Evolutionary conservation across 768 basidiomycete genomes (phyloP), one percentile per base, ranked within the genome.

Genomic region (Collybiopsis confluens): DNA sequence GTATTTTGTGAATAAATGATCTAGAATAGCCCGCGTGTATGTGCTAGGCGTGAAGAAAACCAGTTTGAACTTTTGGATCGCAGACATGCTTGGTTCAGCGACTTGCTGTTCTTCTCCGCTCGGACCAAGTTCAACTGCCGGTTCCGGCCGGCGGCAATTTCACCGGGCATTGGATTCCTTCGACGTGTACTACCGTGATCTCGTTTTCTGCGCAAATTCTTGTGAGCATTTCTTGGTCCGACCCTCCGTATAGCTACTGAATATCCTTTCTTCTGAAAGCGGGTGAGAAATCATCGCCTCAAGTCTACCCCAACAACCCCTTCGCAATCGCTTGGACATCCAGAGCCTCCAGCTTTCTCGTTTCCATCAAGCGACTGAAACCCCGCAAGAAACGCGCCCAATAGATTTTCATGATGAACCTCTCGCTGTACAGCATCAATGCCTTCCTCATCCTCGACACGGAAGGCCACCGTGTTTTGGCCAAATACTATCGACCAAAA

Each of bases 391-490:
- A n/a, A n/a, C n/a, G 13, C 30, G 30, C 13, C 30, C 6, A 33
- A 33, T 33, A 33, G 13, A 33, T 13, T n/a, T n/a, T n/a, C 44
- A 28, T 27, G 28, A 78, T 85, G 85, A 97, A 96, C 66, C 74
- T 97, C 47, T 86, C 93, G 7, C 77, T 99, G 42, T 95, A 98
- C 74, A 86, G 86, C 62, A 75, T 95, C 55, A 81, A 86, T 43
- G 92, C 86, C 1, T 90, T 98, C 68, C 66, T 99, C 58, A 84
- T 98, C 64, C 86, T 98, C 62, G 97, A 99, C 77, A 76, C 86
- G n/a, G 95, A 98, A 61, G 95, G 95, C 20, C 87, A 92, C 64
- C 89, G 97, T 46, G 88, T 98, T 24, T 80, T 99, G 9, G 90
- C 96, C 27, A 98, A 98, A 69, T 98, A 98, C 76, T 98, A 96